Evolutionary conservation across 2,329 filamentous ascomycete species (phyloP).

Genomic region (Penicillium sp.): DNA sequence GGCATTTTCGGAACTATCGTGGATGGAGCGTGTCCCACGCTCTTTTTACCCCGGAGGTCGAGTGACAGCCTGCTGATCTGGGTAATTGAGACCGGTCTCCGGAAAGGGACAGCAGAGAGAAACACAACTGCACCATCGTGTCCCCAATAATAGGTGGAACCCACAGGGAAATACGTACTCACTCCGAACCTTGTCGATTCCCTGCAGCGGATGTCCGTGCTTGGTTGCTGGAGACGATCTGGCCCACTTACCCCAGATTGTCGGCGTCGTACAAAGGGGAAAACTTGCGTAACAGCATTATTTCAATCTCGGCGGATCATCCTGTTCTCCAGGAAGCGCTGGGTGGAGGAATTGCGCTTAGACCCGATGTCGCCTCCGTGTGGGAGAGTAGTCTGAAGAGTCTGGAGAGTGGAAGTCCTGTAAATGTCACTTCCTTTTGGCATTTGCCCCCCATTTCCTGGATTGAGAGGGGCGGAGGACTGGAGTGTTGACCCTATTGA

Average conservation of each 20-base stretch:
- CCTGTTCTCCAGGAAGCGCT: conserved; percentile 6
- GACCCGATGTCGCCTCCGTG: conserved; percentile 4
- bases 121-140: conserved; percentile 1
- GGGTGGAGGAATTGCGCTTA: conserved; percentile 12
- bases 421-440: neutral
- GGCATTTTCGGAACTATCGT: neutral
- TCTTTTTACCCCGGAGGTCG: conserved; percentile 4
- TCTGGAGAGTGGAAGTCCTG: neutral
- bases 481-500: neutral
- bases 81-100: conserved; percentile 7
- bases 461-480: neutral
- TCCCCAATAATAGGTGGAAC: conserved; percentile 7
- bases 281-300: conserved; percentile 26
- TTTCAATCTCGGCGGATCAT: conserved; percentile 21
- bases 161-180: conserved; percentile 14
- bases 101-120: neutral
- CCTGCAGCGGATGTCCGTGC: conserved; percentile 40
- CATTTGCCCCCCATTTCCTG: neutral
- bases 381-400: too few relatives aligned
- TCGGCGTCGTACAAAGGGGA: conserved; percentile 23
- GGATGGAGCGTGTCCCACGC: neutral
- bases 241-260: conserved; percentile 40
- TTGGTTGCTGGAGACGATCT: conserved; percentile 31
- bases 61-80: conserved; percentile 17
- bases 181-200: conserved; percentile 30